These are phyloP conservation scores for Ophiostoma ulmi DNA, from an alignment of 2,329 filamentous ascomycete genomes.

Conservation along the genomic window DNA sequence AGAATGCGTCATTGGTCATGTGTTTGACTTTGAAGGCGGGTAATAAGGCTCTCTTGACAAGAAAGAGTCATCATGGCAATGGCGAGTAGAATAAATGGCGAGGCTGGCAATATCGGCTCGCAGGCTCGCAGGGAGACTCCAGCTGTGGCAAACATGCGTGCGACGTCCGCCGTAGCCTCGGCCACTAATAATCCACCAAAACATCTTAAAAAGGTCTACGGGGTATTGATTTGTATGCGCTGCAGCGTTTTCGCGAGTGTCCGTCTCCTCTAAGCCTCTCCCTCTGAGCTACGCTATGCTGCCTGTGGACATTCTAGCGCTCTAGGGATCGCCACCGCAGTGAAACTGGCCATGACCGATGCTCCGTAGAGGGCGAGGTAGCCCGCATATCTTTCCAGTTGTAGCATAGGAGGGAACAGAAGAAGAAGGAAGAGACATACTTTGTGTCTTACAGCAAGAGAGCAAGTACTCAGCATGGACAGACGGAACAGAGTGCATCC, in stretches of 20 bases:
- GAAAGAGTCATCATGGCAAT: background rate
- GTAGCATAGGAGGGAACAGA: background rate
- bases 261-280: background rate
- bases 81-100: background rate
- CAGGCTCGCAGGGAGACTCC: background rate
- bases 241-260: background rate
- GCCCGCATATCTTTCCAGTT: background rate
- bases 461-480: background rate
- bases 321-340: slow-evolving; percentile 7
- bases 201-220: too few species aligned
- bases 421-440: background rate
- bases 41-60: background rate
- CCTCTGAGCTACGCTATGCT: background rate
- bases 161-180: background rate
- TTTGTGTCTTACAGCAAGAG: background rate
- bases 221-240: background rate
- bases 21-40: background rate
- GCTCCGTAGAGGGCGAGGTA: background rate
- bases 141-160: background rate
- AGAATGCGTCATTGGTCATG: slow-evolving; percentile 6
- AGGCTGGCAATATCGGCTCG: background rate
- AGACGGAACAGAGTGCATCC: background rate
- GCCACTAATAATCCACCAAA: background rate
- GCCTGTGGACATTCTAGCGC: background rate
- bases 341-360: slow-evolving; percentile 7